phyloP scores from a whole-genome alignment of 495 filamentous ascomycete species.

The Hypoxylon intermedium region DNA sequence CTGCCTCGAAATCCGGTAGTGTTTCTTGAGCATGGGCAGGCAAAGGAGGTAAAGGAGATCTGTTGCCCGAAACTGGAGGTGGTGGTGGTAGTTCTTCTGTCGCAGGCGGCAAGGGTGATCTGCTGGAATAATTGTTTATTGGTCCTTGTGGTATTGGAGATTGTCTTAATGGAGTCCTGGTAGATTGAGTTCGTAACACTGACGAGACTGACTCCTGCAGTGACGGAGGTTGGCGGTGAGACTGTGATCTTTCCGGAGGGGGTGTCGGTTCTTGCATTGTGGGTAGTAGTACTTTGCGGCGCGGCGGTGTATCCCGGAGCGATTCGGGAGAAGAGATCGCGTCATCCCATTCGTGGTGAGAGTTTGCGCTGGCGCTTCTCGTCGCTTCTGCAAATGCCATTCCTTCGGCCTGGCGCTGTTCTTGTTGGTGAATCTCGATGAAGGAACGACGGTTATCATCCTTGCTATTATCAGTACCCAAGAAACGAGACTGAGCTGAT shows the following conservation, averaged over 20 bases:
- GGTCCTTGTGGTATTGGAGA: constrained; percentile 31
- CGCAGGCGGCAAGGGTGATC: constrained; percentile 30
- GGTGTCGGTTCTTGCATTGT: constrained; percentile 33
- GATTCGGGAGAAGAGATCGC: constrained; percentile 40
- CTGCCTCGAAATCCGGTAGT: constrained; percentile 34
- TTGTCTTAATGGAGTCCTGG: constrained; percentile 32
- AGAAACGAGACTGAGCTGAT: constrained; percentile 39
- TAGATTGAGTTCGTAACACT: constrained; percentile 41
- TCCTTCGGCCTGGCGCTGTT: constrained; percentile 77
- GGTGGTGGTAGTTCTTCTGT: constrained; percentile 12
- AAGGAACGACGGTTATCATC: constrained; percentile 58
- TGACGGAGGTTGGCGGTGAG: constrained; percentile 29
- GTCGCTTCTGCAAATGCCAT: constrained; percentile 66
- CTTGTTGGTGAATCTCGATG: constrained; percentile 66
- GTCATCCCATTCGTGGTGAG: constrained; percentile 38
- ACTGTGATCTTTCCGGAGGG: constrained; percentile 34
- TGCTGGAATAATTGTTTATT: constrained; percentile 27
- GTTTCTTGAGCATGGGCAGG: constrained; percentile 23
- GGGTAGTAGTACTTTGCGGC: constrained; percentile 23
- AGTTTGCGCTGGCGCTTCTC: constrained; percentile 43
- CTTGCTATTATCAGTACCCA: constrained; percentile 40
- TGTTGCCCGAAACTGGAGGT: constrained; percentile 14
- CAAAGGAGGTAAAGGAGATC: constrained; percentile 35
- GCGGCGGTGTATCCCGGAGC: constrained; percentile 14
- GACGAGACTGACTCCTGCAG: constrained; percentile 41